Base-by-base conservation (phyloP, 2,329 filamentous ascomycete species). In the Alternaria postmessia region DNA sequence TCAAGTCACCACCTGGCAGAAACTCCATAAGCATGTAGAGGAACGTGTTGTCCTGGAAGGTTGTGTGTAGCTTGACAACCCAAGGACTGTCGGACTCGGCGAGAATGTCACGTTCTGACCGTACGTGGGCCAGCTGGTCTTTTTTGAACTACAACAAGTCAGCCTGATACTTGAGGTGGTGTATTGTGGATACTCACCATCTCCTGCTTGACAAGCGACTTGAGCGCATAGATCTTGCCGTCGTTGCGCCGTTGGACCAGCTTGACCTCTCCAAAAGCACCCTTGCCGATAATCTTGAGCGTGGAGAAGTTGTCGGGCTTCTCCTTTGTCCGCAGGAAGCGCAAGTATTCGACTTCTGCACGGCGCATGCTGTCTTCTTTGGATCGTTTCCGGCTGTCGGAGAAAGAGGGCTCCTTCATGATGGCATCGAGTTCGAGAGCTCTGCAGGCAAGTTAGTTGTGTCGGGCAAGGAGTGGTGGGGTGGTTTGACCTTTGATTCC, bases 11-110 rank as follows among this genome's bases (percentile, higher is more conserved):
- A 79, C 95, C 95, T 7, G 95, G 95, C 79, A 99, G 86, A 81
- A 98, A 99, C 81, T 99, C 95, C 95, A 99, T 99, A 63, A 99
- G 85, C 90, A 99, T 95, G 84, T 99, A 99, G 36, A 99, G 84
- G 82, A 97, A 99, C 68, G 95, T 94, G 46, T 87, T 86, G 78
- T 99, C 95, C 81, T 99, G 95, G 85, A 99, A 99, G 0, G 95
- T 98, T 12, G 95, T 97, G 83, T 92, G 96, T 64, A 99, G 88
- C 85, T 97, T 99, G 72, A 99, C 95, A 16, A 99, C 92, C 95
- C 95, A 99, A 5, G 95, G 94, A 76, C 95, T 98, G 85, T 99
- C 95, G n/a, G 94, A 96, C 79, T 99, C 96, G 64, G 95, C 95
- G 65, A 99, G 84, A 70, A 99, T 98, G 79, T 99, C 95, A 85